Percentiles rank a stretch among this genome's conserved stretches.
These are phyloP conservation scores for Naumovozyma dairenensis DNA, from an alignment of 805 yeast species.

Conservation along the genomic window DNA sequence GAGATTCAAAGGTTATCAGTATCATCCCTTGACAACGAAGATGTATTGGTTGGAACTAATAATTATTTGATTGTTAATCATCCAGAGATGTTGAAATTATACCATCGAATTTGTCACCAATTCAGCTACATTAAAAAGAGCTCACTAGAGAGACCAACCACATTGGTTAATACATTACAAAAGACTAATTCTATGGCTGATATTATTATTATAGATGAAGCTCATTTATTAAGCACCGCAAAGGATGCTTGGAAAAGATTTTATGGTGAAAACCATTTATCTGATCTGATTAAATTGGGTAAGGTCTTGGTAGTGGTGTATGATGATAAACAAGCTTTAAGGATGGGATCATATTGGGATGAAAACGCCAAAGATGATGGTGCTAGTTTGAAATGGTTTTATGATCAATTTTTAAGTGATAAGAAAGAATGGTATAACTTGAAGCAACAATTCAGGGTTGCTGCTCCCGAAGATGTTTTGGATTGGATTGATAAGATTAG, in stretches of 20 bases:
- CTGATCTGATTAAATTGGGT: conserved; percentile 32
- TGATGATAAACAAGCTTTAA: conserved; percentile 36
- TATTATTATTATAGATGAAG: conserved; percentile 37
- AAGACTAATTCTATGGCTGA: conserved; percentile 28
- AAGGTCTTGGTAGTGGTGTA: conserved; percentile 36
- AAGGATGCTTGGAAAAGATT: conserved; percentile 38
- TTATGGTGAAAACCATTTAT: conserved; percentile 35
- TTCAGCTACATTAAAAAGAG: conserved; percentile 31
- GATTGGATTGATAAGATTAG: conserved; percentile 34
- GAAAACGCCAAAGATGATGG: conserved; percentile 28
- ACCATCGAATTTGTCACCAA: conserved; percentile 31
- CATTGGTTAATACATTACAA: conserved; percentile 30
- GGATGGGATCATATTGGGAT: conserved; percentile 40
- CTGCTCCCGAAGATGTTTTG: conserved; percentile 31
- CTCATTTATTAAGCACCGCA: conserved; percentile 35
- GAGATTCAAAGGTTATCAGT: conserved; percentile 31
- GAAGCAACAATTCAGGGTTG: conserved; percentile 35
- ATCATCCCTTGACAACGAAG: conserved; percentile 5
- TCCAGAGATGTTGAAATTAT: conserved; percentile 39
- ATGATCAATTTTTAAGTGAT: conserved; percentile 11
- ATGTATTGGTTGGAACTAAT: conserved; percentile 23
- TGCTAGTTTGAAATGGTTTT: conserved; percentile 24
- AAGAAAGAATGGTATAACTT: conserved; percentile 25
- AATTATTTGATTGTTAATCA: conserved; percentile 37
- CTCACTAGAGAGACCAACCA: conserved; percentile 38